Percentiles rank a stretch among this genome's conserved stretches.
phyloP scores from a whole-genome alignment of 1,284 basidiomycete genomes.

The Cystobasidium slooffiae region DNA sequence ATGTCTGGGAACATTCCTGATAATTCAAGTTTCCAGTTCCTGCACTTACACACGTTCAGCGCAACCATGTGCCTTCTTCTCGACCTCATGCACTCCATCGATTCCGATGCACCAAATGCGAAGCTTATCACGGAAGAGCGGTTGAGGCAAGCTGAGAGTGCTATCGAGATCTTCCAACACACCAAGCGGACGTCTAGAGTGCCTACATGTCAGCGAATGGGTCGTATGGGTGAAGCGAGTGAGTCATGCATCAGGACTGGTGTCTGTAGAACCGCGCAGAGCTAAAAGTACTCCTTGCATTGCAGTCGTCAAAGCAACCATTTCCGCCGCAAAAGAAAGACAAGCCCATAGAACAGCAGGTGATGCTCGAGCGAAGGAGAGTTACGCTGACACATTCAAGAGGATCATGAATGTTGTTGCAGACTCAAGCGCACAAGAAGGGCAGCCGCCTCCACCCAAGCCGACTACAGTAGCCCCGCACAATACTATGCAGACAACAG shows the following conservation, averaged over 20 bases:
- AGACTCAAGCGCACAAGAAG: neutral
- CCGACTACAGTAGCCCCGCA: neutral
- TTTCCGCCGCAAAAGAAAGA: slow-evolving; percentile 18
- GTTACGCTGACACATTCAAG: slow-evolving; percentile 28
- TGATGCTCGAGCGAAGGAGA: slow-evolving; percentile 22
- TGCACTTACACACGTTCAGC: slow-evolving; percentile 23
- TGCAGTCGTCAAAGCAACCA: slow-evolving; percentile 13
- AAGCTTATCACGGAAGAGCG: slow-evolving; percentile 23
- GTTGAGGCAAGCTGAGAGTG: slow-evolving; percentile 12
- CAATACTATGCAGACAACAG: slow-evolving; percentile 4
- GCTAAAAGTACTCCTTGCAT: neutral
- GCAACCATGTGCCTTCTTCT: slow-evolving; percentile 29
- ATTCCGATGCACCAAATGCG: slow-evolving; percentile 19
- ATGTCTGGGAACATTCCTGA: neutral
- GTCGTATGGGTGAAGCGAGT: slow-evolving; percentile 23
- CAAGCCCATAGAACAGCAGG: slow-evolving; percentile 9
- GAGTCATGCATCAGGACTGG: neutral
- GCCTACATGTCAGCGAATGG: slow-evolving; percentile 5
- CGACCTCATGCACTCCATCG: slow-evolving; percentile 32
- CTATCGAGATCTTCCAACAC: slow-evolving; percentile 18
- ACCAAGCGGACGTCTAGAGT: slow-evolving; percentile 16
- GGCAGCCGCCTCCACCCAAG: neutral
- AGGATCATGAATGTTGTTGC: slow-evolving; percentile 12
- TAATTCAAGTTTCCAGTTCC: neutral
- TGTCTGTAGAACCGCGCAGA: neutral